Evolutionary conservation across 2,329 filamentous ascomycete genomes (phyloP), one percentile per base, ranked within the genome.

Genomic region (Fusarium chuoi): DNA sequence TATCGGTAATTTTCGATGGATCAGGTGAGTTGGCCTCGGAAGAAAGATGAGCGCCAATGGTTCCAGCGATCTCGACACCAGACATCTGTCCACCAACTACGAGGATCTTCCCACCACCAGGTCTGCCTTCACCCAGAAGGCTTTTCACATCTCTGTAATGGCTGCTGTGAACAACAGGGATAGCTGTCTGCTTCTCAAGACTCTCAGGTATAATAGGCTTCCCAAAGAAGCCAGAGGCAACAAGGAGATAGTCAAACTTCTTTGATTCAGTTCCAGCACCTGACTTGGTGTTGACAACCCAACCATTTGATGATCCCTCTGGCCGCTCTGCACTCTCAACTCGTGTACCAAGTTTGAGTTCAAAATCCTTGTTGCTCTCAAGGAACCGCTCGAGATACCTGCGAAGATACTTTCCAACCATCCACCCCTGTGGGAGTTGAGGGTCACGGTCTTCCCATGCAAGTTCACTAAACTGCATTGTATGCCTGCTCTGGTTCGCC

Each of bases 31-130:
- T 84, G 18, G 82, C 81, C 6, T 88, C 87, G 11, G 90, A 90
- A 0, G 93, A 95, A 3, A 96, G 81, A 70, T 95, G 90, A 9
- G 90, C 86, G 17, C 93, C 93, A 56, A 95, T 89, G 5, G 91
- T 90, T 15, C 90, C 91, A 1, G 93, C 92, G 55, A 92, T 92
- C 83, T 97, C 94, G 10, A 93, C 89, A 1, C 93, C 94, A 5
- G 93, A 96, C 88, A 96, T 95, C 76, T 95, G 93, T 1, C 93
- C 94, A 2, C 94, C 94, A 2, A 95, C 89, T 1, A 97, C 85
- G 3, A 94, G 85, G 22, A 96, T 90, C 77, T 91, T 93, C 24
- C 89, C 88, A 3, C 85, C 85, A 1, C 78, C 76, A 9, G 71
- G 62, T 5, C 83, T 79, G 1, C 81, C 75, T 17, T 81, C 78